Conservation (phyloP, 164 flowering plant genomes). For the Annona cherimola region DNA sequence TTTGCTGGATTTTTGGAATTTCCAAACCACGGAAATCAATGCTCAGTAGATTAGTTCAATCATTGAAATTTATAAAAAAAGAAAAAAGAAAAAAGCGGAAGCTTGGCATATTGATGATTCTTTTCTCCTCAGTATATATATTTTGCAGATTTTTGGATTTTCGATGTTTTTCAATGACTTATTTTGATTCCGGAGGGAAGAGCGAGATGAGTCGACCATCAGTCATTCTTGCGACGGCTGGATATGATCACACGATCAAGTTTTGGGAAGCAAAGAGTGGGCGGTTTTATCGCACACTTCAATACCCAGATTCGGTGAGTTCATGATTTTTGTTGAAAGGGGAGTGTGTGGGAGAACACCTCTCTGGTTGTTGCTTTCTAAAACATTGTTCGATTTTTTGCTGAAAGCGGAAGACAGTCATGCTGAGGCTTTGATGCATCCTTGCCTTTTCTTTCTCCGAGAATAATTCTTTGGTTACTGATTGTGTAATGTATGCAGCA, state of each 20-base stretch:
- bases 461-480: background rate
- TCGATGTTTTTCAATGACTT: too few species aligned
- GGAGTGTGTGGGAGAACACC: background rate
- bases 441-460: background rate
- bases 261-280: slow-evolving; percentile 99
- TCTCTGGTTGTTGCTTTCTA: background rate
- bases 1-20: too few species aligned
- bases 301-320: slow-evolving; percentile 86
- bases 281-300: slow-evolving; percentile 83
- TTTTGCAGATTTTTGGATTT: too few species aligned
- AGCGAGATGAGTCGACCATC: slow-evolving; percentile 67
- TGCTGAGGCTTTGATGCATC: background rate
- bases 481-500: slow-evolving; percentile 44
- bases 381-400: background rate
- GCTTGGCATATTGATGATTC: too few species aligned
- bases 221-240: slow-evolving; percentile 87
- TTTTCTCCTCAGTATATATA: too few species aligned
- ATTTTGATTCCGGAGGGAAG: background rate
- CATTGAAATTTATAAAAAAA: too few species aligned
- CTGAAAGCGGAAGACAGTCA: background rate
- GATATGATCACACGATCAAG: slow-evolving; percentile 91
- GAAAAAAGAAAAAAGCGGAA: too few species aligned
- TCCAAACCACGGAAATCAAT: too few species aligned
- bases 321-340: background rate
- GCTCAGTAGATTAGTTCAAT: too few species aligned